A percentile compares a stretch with the other conserved stretches of the same genome.
Evolutionary conservation across 2,329 filamentous ascomycete species (phyloP).

Genomic region (Aspergillus ochraceus): DNA sequence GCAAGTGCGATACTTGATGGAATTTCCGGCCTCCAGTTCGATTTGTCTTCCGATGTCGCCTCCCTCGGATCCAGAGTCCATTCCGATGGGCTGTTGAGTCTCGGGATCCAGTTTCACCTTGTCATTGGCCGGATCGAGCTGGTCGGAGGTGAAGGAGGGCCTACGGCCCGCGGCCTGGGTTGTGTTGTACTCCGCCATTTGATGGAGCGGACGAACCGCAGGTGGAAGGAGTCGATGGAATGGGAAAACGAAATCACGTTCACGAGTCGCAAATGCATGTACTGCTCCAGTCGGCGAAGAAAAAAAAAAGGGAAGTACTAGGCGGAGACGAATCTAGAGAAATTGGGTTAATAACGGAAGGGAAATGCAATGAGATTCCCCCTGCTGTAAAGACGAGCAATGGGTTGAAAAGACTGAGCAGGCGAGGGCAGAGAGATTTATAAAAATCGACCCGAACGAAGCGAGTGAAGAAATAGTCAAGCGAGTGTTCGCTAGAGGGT

Average conservation of each 20-base stretch:
- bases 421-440: not conserved
- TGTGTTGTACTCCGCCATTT: slow-evolving; percentile 39
- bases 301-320: not conserved
- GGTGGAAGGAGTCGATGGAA: slow-evolving; percentile 32
- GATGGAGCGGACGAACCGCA: slow-evolving; percentile 37
- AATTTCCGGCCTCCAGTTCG: slow-evolving; percentile 71
- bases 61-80: slow-evolving; percentile 40
- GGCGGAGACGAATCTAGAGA: not conserved
- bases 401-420: not conserved
- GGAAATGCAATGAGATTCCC: not conserved
- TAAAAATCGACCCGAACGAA: slow-evolving; percentile 2
- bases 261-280: slow-evolving; percentile 36
- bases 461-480: slow-evolving; percentile 12
- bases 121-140: slow-evolving; percentile 20
- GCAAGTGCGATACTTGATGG: slow-evolving; percentile 90
- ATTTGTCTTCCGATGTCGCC: slow-evolving; percentile 66
- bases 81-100: slow-evolving; percentile 19
- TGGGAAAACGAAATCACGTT: slow-evolving; percentile 23
- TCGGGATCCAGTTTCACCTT: slow-evolving; percentile 35
- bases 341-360: not conserved
- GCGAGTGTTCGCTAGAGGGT: not conserved
- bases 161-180: slow-evolving; percentile 20
- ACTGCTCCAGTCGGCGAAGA: slow-evolving; percentile 17
- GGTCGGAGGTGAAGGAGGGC: slow-evolving; percentile 23
- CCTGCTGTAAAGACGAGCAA: not conserved